Percentiles rank a stretch among this genome's conserved stretches.
These are phyloP conservation scores for Hemisphaericaspora xylofermentans DNA, from an alignment of 1,139 yeast genomes.

Conservation along the genomic window DNA sequence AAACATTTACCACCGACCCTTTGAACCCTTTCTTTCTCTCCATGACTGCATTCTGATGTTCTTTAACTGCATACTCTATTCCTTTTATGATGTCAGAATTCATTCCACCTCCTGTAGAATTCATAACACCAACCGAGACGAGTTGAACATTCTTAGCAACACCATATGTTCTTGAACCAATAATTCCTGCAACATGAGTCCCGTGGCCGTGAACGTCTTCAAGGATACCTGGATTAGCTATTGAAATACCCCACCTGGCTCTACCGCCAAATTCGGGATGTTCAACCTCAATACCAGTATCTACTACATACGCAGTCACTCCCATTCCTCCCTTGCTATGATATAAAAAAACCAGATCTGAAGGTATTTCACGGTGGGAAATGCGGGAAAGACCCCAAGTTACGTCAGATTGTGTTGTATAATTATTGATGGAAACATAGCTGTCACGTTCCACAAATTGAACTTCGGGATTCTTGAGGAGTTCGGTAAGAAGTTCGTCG, in stretches of 20 bases:
- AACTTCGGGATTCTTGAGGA: slow-evolving; percentile 30
- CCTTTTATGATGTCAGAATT: slow-evolving; percentile 83
- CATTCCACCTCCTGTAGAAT: slow-evolving; percentile 74
- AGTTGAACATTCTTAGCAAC: slow-evolving; percentile 74
- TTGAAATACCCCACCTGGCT: slow-evolving; percentile 91
- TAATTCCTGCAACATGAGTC: slow-evolving; percentile 86
- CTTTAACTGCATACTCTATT: slow-evolving; percentile 71
- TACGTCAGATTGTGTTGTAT: slow-evolving; percentile 38
- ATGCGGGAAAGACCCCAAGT: slow-evolving; percentile 45
- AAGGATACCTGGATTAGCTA: slow-evolving; percentile 81
- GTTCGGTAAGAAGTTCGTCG: slow-evolving; percentile 24
- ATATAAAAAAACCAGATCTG: slow-evolving; percentile 60
- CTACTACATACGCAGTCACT: slow-evolving; percentile 88
- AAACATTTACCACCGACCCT: slow-evolving; percentile 89
- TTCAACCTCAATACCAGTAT: slow-evolving; percentile 82
- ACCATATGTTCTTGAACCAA: slow-evolving; percentile 73
- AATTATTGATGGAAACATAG: slow-evolving; percentile 30
- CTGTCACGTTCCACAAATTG: slow-evolving; percentile 40
- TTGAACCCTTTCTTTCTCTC: slow-evolving; percentile 63
- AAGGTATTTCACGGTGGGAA: slow-evolving; percentile 33
- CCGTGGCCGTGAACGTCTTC: slow-evolving; percentile 95
- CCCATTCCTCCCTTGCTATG: slow-evolving; percentile 88
- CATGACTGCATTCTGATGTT: slow-evolving; percentile 59
- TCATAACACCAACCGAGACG: slow-evolving; percentile 77
- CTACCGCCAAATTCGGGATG: slow-evolving; percentile 89